Conservation (phyloP, 2,329 filamentous ascomycete genomes). For the Aspergillus proliferans region DNA sequence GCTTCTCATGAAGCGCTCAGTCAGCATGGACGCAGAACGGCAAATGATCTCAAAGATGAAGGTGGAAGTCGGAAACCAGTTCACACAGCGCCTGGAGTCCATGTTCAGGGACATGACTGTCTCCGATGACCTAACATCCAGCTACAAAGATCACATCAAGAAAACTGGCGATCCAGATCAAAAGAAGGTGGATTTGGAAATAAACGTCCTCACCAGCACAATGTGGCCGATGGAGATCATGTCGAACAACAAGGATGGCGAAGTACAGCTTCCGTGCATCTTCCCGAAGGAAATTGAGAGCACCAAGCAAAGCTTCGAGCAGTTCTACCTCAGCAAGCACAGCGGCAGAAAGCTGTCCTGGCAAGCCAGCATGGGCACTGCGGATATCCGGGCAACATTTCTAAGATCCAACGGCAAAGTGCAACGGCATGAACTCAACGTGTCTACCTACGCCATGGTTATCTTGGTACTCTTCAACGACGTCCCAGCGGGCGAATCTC, state of each 20-base stretch:
- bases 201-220: slow-evolving; percentile 85
- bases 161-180: slow-evolving; percentile 51
- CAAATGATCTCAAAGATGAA: slow-evolving; percentile 97
- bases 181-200: slow-evolving; percentile 67
- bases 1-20: slow-evolving; percentile 78
- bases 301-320: slow-evolving; percentile 77
- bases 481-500: slow-evolving; percentile 44
- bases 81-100: slow-evolving; percentile 85
- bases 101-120: slow-evolving; percentile 97
- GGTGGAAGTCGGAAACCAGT: slow-evolving; percentile 88
- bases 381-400: slow-evolving; percentile 79
- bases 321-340: slow-evolving; percentile 80
- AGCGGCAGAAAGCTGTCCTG: slow-evolving; percentile 85
- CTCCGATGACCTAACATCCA: slow-evolving; percentile 72
- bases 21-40: slow-evolving; percentile 87
- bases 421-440: slow-evolving; percentile 79
- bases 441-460: slow-evolving; percentile 88
- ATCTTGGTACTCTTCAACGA: slow-evolving; percentile 87
- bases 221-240: slow-evolving; percentile 93
- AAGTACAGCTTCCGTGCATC: slow-evolving; percentile 48
- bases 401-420: slow-evolving; percentile 64
- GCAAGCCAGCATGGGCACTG: slow-evolving; percentile 69
- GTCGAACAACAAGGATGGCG: slow-evolving; percentile 52
- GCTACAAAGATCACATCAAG: slow-evolving; percentile 66
- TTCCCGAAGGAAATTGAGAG: slow-evolving; percentile 69